These are phyloP conservation scores for Bruguiera hainesii DNA, from an alignment of 441 rosid genomes.

Conservation along the genomic window DNA sequence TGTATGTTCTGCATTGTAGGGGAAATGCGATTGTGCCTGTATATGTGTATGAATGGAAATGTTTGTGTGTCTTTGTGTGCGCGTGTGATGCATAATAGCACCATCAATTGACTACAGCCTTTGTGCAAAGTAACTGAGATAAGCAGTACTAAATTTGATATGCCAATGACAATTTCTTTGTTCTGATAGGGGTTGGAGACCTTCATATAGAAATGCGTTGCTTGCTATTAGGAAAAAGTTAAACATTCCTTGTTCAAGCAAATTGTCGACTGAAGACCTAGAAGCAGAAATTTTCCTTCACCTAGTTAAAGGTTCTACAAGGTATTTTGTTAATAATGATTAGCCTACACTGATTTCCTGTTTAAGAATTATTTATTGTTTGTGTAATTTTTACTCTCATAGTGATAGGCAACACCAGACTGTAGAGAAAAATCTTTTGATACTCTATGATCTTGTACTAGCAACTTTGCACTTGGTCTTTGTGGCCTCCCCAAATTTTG, in stretches of 20 bases:
- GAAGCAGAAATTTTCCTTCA: constrained; percentile 91
- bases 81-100: no score
- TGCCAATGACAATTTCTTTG: constrained; percentile 4
- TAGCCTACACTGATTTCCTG: constrained; percentile 11
- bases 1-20: background rate
- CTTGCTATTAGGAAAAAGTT: constrained; percentile 71
- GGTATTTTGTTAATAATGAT: constrained; percentile 38
- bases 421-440: no score
- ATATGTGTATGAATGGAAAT: no score
- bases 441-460: no score
- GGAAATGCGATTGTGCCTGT: no score
- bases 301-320: constrained; percentile 55
- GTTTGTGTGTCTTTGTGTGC: no score
- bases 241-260: constrained; percentile 68
- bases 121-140: no score
- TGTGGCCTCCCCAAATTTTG: background rate
- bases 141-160: background rate
- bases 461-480: background rate
- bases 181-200: constrained; percentile 82
- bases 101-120: no score
- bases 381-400: no score
- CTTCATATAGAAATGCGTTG: constrained; percentile 75
- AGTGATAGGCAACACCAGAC: no score
- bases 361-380: background rate
- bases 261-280: constrained; percentile 71